A percentile compares a stretch with the other conserved stretches of the same genome.
Evolutionary conservation across 768 basidiomycete genomes (phyloP).

Genomic region (Austroboletus festivus): DNA sequence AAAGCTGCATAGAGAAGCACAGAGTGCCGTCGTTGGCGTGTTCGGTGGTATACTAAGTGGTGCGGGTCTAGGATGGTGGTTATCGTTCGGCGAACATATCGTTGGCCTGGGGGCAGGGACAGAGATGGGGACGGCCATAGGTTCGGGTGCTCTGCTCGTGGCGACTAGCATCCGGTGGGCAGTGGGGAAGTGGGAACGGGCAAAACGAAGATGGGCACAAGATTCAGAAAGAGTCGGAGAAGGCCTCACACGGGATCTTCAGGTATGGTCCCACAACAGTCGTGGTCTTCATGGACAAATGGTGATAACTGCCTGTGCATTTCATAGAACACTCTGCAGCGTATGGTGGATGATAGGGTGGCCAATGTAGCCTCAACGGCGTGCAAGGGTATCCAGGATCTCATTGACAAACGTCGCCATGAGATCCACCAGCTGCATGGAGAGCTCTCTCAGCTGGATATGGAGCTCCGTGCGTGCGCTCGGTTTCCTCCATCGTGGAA

Average conservation of each 20-base stretch:
- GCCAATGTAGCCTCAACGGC: conserved; percentile 49
- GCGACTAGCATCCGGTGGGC: conserved; percentile 57
- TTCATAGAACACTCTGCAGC: conserved; percentile 43
- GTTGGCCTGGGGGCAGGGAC: conserved; percentile 36
- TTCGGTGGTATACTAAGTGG: conserved; percentile 48
- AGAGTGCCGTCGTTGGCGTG: conserved; percentile 51
- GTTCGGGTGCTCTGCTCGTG: conserved; percentile 52
- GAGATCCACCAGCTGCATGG: conserved; percentile 44
- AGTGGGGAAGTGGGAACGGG: conserved; percentile 64
- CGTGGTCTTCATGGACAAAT: not conserved
- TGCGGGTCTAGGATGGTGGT: conserved; percentile 55
- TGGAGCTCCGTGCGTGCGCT: conserved; percentile 24
- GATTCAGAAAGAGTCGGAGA: conserved; percentile 62
- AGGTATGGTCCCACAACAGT: conserved; percentile 37
- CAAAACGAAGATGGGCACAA: conserved; percentile 63
- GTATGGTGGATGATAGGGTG: conserved; percentile 51
- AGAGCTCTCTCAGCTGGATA: conserved; percentile 41
- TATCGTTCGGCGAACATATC: conserved; percentile 38
- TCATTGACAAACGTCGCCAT: conserved; percentile 39
- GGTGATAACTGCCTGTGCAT: not conserved
- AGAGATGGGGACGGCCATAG: conserved; percentile 57
- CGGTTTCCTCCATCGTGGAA: conserved; percentile 10
- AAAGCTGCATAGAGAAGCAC: conserved; percentile 61
- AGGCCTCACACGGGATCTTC: conserved; percentile 62
- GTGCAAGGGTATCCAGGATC: conserved; percentile 42